Evolutionary conservation across 2,329 filamentous ascomycete species (phyloP).

Genomic region (Neonectria ditissima): DNA sequence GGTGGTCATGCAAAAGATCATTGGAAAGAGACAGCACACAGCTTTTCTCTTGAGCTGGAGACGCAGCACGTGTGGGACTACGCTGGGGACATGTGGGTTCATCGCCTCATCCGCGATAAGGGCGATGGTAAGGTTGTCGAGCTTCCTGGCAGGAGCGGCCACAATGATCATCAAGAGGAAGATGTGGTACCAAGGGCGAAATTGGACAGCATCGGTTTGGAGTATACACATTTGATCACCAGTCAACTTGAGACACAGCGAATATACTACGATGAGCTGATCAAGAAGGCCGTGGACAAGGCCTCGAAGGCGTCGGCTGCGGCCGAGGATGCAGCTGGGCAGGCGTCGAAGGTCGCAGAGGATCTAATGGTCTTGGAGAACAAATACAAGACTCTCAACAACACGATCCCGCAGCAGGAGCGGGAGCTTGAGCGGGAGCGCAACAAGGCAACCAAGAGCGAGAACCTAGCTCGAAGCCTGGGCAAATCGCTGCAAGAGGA

Average conservation of each 20-base stretch:
- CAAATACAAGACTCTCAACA: slow-evolving; percentile 60
- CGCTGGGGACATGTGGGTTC: slow-evolving; percentile 93
- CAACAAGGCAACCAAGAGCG: slow-evolving; percentile 76
- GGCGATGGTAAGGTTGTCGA: slow-evolving; percentile 93
- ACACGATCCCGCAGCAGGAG: slow-evolving; percentile 76
- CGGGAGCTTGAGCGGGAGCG: slow-evolving; percentile 77
- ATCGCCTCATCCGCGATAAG: slow-evolving; percentile 93
- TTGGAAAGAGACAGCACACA: slow-evolving; percentile 89
- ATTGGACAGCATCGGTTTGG: slow-evolving; percentile 83
- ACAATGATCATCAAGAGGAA: slow-evolving; percentile 56
- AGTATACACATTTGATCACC: slow-evolving; percentile 94
- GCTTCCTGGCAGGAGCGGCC: slow-evolving; percentile 70
- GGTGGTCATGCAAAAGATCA: slow-evolving; percentile 93
- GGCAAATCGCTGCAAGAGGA: slow-evolving; percentile 86
- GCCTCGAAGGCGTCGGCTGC: slow-evolving; percentile 77
- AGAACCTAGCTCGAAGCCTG: slow-evolving; percentile 80
- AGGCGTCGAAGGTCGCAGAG: slow-evolving; percentile 61
- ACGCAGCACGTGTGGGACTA: slow-evolving; percentile 99
- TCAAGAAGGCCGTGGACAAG: slow-evolving; percentile 91
- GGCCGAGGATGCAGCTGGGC: slow-evolving; percentile 70
- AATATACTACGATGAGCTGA: slow-evolving; percentile 92
- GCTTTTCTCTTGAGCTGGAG: slow-evolving; percentile 91
- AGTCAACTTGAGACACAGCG: slow-evolving; percentile 94
- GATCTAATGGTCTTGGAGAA: slow-evolving; percentile 65
- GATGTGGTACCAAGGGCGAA: slow-evolving; percentile 79